Percentiles rank a stretch among this genome's conserved stretches.
phyloP scores from a whole-genome alignment of 495 filamentous ascomycete genomes.

The Staphylotrichum longicolle region DNA sequence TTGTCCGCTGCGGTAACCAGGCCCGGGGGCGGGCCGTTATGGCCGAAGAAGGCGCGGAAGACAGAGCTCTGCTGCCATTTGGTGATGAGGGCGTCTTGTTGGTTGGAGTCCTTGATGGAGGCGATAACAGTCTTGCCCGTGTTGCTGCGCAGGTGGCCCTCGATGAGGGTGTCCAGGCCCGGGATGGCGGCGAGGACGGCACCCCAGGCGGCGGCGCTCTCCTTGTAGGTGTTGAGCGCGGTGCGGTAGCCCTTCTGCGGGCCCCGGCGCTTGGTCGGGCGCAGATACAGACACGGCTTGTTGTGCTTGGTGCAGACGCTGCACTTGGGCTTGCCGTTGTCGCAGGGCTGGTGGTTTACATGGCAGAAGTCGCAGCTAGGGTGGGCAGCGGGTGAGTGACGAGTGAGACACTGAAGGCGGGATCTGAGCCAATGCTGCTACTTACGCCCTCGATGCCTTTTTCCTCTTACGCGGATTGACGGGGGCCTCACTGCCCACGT shows the following conservation, averaged over 20 bases:
- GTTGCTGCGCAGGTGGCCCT: constrained; percentile 33
- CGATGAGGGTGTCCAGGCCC: constrained; percentile 38
- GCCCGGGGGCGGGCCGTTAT: constrained; percentile 26
- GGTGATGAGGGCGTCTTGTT: constrained; percentile 36
- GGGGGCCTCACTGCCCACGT: constrained; percentile 33
- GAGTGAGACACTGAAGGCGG: background rate
- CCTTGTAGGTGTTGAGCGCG: constrained; percentile 42
- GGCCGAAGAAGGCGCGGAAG: constrained; percentile 37
- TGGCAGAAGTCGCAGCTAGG: constrained; percentile 41
- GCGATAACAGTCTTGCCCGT: constrained; percentile 29
- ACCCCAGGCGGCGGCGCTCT: constrained; percentile 42
- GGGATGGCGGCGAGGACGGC: constrained; percentile 38
- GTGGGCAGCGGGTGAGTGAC: constrained; percentile 9
- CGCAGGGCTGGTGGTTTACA: constrained; percentile 42
- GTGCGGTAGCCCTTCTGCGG: constrained; percentile 41
- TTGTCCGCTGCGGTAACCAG: background rate
- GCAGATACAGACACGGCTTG: constrained; percentile 38
- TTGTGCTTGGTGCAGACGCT: constrained; percentile 39
- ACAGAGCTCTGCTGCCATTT: constrained; percentile 38
- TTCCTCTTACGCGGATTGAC: constrained; percentile 40
- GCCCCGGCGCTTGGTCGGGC: constrained; percentile 40
- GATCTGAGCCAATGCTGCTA: background rate
- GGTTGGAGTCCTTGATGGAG: constrained; percentile 37
- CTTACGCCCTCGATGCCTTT: constrained; percentile 41
- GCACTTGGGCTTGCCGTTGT: constrained; percentile 41